Evolutionary conservation across 1,284 basidiomycete species (phyloP).

Genomic region (Dichomitus squalens): DNA sequence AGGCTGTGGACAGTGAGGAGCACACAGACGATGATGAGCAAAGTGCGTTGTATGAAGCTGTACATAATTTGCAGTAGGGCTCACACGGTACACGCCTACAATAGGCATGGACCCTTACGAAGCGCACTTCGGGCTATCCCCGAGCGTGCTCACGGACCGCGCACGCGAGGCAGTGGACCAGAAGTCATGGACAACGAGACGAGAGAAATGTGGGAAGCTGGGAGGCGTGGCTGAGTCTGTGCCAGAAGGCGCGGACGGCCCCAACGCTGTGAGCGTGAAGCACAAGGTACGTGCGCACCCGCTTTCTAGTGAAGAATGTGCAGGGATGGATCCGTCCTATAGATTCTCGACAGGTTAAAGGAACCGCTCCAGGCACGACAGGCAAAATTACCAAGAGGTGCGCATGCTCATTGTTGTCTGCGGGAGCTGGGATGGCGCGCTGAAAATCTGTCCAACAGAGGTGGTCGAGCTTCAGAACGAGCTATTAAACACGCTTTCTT

Average conservation of each 20-base stretch:
- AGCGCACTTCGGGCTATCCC: conserved; percentile 63
- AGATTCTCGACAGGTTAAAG: conserved; percentile 68
- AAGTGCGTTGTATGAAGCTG: neutral
- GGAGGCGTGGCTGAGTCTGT: conserved; percentile 56
- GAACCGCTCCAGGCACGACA: conserved; percentile 56
- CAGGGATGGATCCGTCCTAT: neutral
- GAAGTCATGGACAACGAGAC: conserved; percentile 50
- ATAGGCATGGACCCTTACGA: conserved; percentile 52
- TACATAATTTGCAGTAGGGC: neutral
- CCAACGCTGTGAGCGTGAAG: conserved; percentile 9
- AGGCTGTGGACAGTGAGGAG: conserved; percentile 28
- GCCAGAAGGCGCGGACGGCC: conserved; percentile 42
- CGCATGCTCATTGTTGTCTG: conserved; percentile 13
- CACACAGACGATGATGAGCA: conserved; percentile 26
- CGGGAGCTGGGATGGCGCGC: neutral
- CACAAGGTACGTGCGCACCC: conserved; percentile 9
- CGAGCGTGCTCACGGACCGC: conserved; percentile 47
- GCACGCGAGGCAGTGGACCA: conserved; percentile 52
- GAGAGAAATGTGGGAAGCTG: conserved; percentile 47
- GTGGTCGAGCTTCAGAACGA: conserved; percentile 61
- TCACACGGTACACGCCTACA: neutral
- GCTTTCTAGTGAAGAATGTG: too few species aligned
- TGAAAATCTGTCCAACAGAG: conserved; percentile 40
- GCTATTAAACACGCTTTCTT: conserved; percentile 63
- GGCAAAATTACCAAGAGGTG: conserved; percentile 55